Base-by-base conservation (phyloP, 306 rosid genomes). In the Sesbania bispinosa region DNA sequence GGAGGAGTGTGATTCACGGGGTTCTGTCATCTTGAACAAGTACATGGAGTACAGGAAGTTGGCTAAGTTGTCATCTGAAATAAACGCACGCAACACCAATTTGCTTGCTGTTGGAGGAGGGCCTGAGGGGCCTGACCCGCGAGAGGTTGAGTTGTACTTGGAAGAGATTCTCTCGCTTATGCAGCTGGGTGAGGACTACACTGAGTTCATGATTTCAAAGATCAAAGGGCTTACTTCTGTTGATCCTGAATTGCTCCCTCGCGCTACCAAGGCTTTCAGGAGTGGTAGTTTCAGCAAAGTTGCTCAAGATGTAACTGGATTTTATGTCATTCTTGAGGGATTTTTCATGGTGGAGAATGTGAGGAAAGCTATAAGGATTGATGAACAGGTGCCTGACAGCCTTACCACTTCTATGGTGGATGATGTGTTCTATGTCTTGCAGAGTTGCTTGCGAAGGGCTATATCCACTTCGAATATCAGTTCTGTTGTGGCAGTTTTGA, bases 271-370 rank as follows among this genome's bases (percentile, higher is more conserved):
- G 80, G 85, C 96, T 58, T 90, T 90, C 64, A 86, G 92, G 73
- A 93, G 88, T 80, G 98, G 98, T 55, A 78, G 83, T 61, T 90
- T 93, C 76, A 90, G 90, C 82, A 93, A 90, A 78, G 97, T 85
- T 35, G 87, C 84, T 8, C 98, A 93, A 65, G 97, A 93, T 41
- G 48, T 93, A 42, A 93, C 97, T 0, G 98, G 97, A 47, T 93
- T 90, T 76, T 94, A 90, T 4, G 95, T 94, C 42, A 86, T 90
- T 77, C 78, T 94, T 0, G 98, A 94, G 77, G 98, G 98, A 20
- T 94, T 89, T 67, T 94, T 88, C 84, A 94, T 94, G 97, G 97
- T 94, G 65, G 98, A 94, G 82, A 94, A 89, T 79, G 97, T 87
- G 45, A 87, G 97, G 79, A 94, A 94, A 76, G 98, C 98, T 3